A percentile compares a stretch with the other conserved stretches of the same genome.
Conservation (phyloP, 345 rosid genomes). For the Nasturtium officinale region DNA sequence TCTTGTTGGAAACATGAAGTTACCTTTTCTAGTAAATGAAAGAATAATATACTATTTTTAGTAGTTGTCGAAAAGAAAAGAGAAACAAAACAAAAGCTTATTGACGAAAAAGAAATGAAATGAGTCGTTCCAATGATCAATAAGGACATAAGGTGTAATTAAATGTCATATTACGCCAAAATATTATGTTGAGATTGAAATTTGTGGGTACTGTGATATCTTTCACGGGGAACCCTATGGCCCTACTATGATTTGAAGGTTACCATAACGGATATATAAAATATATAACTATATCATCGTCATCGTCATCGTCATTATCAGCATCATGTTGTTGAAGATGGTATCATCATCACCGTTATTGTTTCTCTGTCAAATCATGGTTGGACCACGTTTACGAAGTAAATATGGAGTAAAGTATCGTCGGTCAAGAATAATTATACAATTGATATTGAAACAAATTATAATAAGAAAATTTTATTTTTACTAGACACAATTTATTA, state of each 20-base stretch:
- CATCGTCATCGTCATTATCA: conserved; percentile 26
- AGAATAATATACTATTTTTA: not conserved
- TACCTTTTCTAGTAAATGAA: not conserved
- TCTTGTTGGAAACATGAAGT: not conserved
- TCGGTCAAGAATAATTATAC: not conserved
- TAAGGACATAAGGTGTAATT: conserved; percentile 16
- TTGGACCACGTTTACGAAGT: conserved; percentile 25
- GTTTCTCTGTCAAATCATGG: conserved; percentile 30
- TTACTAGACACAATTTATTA: not conserved
- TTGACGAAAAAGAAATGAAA: not conserved
- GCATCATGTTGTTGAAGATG: conserved; percentile 26
- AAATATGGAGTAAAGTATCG: conserved; percentile 1
- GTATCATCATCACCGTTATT: conserved; percentile 29
- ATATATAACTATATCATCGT: conserved; percentile 29
- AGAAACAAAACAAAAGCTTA: not conserved
- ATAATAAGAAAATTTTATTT: not conserved
- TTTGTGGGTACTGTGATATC: conserved; percentile 44
- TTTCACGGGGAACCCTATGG: conserved; percentile 42
- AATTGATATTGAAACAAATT: not conserved
- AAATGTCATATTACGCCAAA: conserved; percentile 34
- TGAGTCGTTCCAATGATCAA: not conserved
- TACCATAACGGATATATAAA: conserved; percentile 22
- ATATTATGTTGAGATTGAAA: conserved; percentile 29
- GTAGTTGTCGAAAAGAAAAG: not conserved
- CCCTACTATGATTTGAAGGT: conserved; percentile 45